Evolutionary conservation across 768 basidiomycete genomes (phyloP).

Genomic region (Leccinum pellstonianum): DNA sequence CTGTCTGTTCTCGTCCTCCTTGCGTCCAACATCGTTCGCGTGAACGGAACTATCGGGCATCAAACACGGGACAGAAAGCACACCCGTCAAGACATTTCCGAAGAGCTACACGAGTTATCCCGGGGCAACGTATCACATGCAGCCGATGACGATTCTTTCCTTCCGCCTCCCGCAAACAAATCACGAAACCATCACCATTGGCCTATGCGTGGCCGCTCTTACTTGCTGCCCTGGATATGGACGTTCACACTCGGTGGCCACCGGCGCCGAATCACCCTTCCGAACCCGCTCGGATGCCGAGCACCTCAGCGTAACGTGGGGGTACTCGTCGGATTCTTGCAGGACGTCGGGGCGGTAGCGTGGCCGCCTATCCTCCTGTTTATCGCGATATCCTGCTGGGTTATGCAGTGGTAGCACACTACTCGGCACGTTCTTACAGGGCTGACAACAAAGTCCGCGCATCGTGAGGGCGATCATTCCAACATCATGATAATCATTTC

Average conservation of each 20-base stretch:
- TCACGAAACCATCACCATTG: conserved; percentile 6
- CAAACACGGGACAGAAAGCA: conserved; percentile 7
- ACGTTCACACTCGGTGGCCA: conserved; percentile 24
- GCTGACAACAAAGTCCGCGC: background rate
- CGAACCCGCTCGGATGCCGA: conserved; percentile 18
- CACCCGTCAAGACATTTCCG: conserved; percentile 10
- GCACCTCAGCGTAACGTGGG: conserved; percentile 21
- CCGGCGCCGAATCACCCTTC: conserved; percentile 25
- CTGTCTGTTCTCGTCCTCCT: conserved; percentile 56
- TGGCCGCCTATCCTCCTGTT: conserved; percentile 38
- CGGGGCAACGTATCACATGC: background rate
- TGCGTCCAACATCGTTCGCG: conserved; percentile 23
- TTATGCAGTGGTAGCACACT: conserved; percentile 22
- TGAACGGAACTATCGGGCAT: conserved; percentile 7
- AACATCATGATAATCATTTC: background rate
- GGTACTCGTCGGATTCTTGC: conserved; percentile 28
- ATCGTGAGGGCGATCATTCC: background rate
- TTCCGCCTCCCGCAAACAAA: conserved; percentile 21
- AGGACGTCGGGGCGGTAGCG: conserved; percentile 35
- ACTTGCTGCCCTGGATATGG: conserved; percentile 23
- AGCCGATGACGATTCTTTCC: conserved; percentile 10
- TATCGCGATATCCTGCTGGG: conserved; percentile 35
- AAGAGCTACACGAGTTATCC: conserved; percentile 12
- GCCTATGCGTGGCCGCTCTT: conserved; percentile 16
- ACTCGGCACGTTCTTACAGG: background rate